phyloP scores from a whole-genome alignment of 192 early-diverging fungal species.

The Linnemannia exigua region DNA sequence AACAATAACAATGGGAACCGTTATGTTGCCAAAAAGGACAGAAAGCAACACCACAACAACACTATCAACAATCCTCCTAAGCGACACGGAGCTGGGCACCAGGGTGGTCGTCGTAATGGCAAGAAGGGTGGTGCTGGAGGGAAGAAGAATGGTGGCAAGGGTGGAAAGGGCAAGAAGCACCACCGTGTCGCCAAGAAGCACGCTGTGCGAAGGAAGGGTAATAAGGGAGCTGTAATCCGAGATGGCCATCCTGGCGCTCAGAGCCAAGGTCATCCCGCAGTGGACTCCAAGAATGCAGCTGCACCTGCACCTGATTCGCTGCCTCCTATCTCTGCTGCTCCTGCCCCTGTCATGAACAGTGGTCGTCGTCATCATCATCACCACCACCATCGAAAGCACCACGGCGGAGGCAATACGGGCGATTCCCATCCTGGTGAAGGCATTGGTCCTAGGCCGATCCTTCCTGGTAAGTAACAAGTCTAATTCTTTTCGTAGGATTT shows the following conservation, averaged over 20 bases:
- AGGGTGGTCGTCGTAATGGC: not conserved
- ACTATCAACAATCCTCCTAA: not conserved
- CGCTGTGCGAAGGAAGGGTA: not conserved
- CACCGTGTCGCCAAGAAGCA: not conserved
- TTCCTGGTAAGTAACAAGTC: not conserved
- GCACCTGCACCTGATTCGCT: not conserved
- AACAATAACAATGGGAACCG: not conserved
- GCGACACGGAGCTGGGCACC: not conserved
- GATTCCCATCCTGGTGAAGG: not conserved
- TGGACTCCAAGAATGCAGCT: not conserved
- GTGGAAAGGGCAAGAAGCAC: not conserved
- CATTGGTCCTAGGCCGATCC: not conserved
- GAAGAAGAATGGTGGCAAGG: not conserved
- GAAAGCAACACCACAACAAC: not conserved
- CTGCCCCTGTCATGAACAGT: not conserved
- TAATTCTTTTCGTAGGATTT: not conserved
- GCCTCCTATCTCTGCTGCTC: not conserved
- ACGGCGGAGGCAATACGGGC: not conserved
- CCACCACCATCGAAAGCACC: not conserved
- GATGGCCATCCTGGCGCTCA: not conserved
- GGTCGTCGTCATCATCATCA: not conserved
- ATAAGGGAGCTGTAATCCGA: not conserved
- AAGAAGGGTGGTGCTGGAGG: not conserved
- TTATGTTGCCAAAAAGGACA: not conserved
- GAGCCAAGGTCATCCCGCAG: no score